These are phyloP conservation scores for Cyanidiococcus yangmingshanensis DNA, from an alignment of 23 red algal genomes.

Conservation along the genomic window DNA sequence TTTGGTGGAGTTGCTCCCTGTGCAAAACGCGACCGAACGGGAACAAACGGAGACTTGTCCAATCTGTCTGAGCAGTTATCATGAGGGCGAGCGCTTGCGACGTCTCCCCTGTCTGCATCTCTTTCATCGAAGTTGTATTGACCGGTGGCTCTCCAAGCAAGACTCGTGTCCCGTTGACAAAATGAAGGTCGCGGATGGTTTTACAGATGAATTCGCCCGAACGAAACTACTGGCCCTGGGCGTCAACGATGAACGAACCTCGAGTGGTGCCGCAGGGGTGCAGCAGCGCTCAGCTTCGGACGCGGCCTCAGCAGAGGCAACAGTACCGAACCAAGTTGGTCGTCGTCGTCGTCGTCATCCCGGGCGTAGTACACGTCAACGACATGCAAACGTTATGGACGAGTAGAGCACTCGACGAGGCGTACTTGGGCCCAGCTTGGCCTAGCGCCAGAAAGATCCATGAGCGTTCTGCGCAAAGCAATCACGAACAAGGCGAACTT, in stretches of 20 bases:
- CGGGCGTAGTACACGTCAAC: no score
- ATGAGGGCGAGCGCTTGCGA: constrained; percentile 41
- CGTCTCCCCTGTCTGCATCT: constrained; percentile 57
- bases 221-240: background rate
- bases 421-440: no score
- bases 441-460: no score
- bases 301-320: no score
- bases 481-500: no score
- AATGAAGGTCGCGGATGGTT: background rate
- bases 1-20: constrained; percentile 9
- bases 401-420: no score
- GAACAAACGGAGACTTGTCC: constrained; percentile 40
- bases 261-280: no score
- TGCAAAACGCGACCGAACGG: background rate
- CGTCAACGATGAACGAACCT: background rate
- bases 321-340: no score
- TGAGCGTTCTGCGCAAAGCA: no score
- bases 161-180: constrained; percentile 46
- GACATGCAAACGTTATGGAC: no score
- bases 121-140: constrained; percentile 66
- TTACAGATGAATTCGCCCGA: background rate
- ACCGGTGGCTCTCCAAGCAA: constrained; percentile 57
- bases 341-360: no score
- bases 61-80: constrained; percentile 66
- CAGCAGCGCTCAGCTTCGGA: no score